Conservation (phyloP, 2,329 filamentous ascomycete species). For the Epichloe elymi region DNA sequence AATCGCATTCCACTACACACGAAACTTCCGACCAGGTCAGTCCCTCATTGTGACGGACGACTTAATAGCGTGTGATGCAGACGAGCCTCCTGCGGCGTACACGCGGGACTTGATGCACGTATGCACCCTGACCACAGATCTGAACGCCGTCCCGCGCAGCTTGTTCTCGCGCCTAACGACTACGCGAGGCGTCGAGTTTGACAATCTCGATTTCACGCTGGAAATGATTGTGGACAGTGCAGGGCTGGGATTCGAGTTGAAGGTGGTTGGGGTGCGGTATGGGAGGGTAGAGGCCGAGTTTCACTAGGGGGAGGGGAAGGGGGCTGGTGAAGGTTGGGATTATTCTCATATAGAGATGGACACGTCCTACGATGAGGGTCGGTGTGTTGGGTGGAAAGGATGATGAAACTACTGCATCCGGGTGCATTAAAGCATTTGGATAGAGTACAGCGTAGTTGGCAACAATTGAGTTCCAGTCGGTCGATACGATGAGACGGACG, state of each 20-base stretch:
- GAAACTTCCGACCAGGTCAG: constrained; percentile 70
- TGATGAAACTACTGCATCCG: no score
- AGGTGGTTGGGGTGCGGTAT: constrained; percentile 66
- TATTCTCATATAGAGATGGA: no score
- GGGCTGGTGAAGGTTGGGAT: no score
- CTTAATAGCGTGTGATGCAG: constrained; percentile 60
- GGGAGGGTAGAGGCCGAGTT: constrained; percentile 69
- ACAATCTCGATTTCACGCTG: constrained; percentile 69
- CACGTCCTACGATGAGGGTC: not conserved
- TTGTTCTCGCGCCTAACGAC: constrained; percentile 66
- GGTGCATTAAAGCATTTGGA: no score
- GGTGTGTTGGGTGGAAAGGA: not conserved
- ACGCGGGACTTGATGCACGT: constrained; percentile 54
- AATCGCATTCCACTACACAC: constrained; percentile 74
- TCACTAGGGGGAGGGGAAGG: constrained; percentile 34
- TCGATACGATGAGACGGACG: no score
- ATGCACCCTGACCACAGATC: constrained; percentile 68
- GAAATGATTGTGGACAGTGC: constrained; percentile 76
- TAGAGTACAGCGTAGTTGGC: no score
- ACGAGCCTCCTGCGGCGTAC: constrained; percentile 49
- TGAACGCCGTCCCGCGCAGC: constrained; percentile 60
- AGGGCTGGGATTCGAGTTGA: constrained; percentile 62
- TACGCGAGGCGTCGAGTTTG: constrained; percentile 67
- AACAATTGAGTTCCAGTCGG: no score
- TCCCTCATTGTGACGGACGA: constrained; percentile 69